Evolutionary conservation across 441 rosid species (phyloP).

Genomic region (Isatis lusitanica): DNA sequence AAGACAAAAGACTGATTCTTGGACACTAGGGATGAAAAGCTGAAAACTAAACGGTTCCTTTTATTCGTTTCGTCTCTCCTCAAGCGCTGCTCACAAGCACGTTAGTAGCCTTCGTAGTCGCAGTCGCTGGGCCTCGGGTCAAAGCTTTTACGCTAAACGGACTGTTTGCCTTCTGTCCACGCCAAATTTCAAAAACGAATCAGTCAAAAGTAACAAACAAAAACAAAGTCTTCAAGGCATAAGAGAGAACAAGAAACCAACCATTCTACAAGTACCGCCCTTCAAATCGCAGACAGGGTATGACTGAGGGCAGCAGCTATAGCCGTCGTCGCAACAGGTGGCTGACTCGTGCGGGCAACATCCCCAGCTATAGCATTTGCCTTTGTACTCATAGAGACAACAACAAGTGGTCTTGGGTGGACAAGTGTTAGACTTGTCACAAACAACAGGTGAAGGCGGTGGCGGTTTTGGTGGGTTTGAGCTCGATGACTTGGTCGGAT

Average conservation of each 20-base stretch:
- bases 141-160: slow-evolving; percentile 44
- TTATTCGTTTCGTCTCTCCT: slow-evolving; percentile 16
- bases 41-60: neutral
- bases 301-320: slow-evolving; percentile 50
- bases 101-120: slow-evolving; percentile 27
- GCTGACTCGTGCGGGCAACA: slow-evolving; percentile 69
- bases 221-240: neutral
- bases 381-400: slow-evolving; percentile 46
- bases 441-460: slow-evolving; percentile 58
- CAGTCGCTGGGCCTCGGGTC: slow-evolving; percentile 47
- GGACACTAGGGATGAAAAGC: neutral
- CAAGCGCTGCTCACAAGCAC: slow-evolving; percentile 32
- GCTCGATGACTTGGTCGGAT: slow-evolving; percentile 52
- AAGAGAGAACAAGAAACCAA: slow-evolving; percentile 28
- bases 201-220: neutral
- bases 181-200: slow-evolving; percentile 1
- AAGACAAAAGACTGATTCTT: slow-evolving; percentile 23
- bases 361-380: slow-evolving; percentile 65
- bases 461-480: slow-evolving; percentile 61
- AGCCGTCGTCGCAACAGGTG: slow-evolving; percentile 55
- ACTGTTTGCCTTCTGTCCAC: slow-evolving; percentile 45
- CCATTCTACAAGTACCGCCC: slow-evolving; percentile 39
- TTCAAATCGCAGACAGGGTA: slow-evolving; percentile 37
- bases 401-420: slow-evolving; percentile 57
- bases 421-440: slow-evolving; percentile 56